phyloP scores from a whole-genome alignment of 192 early-diverging fungal species.

The Spinellus fusiger region DNA sequence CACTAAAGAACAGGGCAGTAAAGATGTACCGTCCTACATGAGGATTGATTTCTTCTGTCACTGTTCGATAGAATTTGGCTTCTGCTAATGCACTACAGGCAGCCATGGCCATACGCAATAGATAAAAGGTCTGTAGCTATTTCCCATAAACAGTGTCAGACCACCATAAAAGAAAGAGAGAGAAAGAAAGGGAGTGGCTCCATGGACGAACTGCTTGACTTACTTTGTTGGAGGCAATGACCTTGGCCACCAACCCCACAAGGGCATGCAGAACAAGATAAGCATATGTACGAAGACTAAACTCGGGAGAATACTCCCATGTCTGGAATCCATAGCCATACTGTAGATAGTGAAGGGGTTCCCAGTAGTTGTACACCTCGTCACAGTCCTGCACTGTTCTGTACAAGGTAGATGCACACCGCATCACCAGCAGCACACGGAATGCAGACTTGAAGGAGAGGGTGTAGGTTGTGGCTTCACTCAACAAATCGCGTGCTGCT shows the following conservation, averaged over 20 bases:
- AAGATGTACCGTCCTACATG: constrained; percentile 62
- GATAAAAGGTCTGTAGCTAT: constrained; percentile 73
- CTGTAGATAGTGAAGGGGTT: constrained; percentile 83
- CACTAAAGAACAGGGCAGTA: constrained; percentile 55
- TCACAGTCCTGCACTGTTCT: constrained; percentile 74
- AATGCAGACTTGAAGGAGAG: constrained; percentile 36
- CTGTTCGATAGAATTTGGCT: constrained; percentile 58
- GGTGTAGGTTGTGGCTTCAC: constrained; percentile 20
- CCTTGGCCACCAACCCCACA: constrained; percentile 36
- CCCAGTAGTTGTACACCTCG: constrained; percentile 95
- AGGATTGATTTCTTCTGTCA: constrained; percentile 56
- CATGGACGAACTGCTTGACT: not conserved
- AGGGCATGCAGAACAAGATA: constrained; percentile 62
- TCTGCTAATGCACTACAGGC: constrained; percentile 54
- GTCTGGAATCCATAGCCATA: constrained; percentile 86
- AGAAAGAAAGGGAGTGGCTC: not conserved
- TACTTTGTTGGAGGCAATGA: constrained; percentile 41
- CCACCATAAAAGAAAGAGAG: not conserved
- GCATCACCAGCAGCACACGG: constrained; percentile 43
- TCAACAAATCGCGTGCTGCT: constrained; percentile 9
- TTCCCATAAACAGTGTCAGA: not conserved
- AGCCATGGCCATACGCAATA: constrained; percentile 53
- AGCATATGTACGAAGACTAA: constrained; percentile 81
- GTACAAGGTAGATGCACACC: constrained; percentile 49
- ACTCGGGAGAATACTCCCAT: constrained; percentile 95